Percentiles rank a stretch among this genome's conserved stretches.
phyloP scores from a whole-genome alignment of 2,329 filamentous ascomycete species.

The Ceratocystis destructans region DNA sequence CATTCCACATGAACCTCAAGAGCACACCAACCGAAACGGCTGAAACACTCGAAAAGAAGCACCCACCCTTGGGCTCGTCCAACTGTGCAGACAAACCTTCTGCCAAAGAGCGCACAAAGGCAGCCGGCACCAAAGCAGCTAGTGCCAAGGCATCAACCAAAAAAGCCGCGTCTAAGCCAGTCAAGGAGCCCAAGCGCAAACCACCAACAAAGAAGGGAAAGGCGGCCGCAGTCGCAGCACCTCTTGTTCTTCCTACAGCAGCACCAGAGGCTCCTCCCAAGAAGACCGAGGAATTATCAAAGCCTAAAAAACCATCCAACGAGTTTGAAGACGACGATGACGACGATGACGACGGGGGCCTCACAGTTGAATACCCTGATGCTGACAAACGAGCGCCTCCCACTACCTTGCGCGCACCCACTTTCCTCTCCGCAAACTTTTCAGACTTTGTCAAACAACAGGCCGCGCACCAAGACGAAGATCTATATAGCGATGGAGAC shows the following conservation, averaged over 20 bases:
- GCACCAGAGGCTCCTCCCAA: constrained; percentile 19
- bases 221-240: constrained; percentile 26
- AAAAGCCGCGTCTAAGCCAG: constrained; percentile 24
- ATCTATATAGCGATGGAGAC: constrained; percentile 33
- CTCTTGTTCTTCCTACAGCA: constrained; percentile 28
- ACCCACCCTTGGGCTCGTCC: constrained; percentile 46
- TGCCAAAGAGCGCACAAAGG: constrained; percentile 13
- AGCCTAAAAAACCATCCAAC: constrained; percentile 26
- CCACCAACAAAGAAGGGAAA: constrained; percentile 28
- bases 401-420: constrained; percentile 28
- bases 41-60: constrained; percentile 48
- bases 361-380: constrained; percentile 47
- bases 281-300: constrained; percentile 21
- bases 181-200: constrained; percentile 25
- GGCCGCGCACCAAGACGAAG: constrained; percentile 25
- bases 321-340: constrained; percentile 39
- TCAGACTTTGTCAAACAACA: constrained; percentile 38
- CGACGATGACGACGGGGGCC: constrained; percentile 42
- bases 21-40: constrained; percentile 53
- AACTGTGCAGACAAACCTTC: constrained; percentile 21
- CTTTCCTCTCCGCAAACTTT: constrained; percentile 33
- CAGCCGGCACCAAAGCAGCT: constrained; percentile 14
- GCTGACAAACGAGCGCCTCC: constrained; percentile 28
- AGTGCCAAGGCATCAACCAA: constrained; percentile 19
- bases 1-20: constrained; percentile 75